These are phyloP conservation scores for Stentor coeruleus DNA, from an alignment of 73 alveolate species.

Conservation along the genomic window DNA sequence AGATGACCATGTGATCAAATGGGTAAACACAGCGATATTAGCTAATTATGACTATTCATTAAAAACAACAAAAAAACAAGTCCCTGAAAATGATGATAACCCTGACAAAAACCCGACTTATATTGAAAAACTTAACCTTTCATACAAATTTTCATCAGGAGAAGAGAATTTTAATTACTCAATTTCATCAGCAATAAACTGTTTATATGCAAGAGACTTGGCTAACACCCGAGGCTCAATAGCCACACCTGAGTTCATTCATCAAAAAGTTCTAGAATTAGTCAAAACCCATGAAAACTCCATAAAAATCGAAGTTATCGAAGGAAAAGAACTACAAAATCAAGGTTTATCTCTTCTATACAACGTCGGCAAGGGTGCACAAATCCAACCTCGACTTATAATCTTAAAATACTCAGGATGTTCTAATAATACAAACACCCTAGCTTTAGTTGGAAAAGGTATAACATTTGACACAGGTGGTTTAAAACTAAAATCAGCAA, in stretches of 20 bases:
- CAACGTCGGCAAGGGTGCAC: slow-evolving; percentile 83
- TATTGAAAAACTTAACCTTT: background rate
- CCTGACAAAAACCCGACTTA: slow-evolving; percentile 14
- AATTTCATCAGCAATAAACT: slow-evolving; percentile 38
- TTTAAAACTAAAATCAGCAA: slow-evolving; percentile 67
- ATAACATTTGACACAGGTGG: slow-evolving; percentile 91
- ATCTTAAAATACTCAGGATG: slow-evolving; percentile 63
- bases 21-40: slow-evolving; percentile 27
- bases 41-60: slow-evolving; percentile 27
- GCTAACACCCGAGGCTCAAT: slow-evolving; percentile 64
- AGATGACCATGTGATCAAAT: slow-evolving; percentile 4
- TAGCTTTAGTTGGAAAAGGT: slow-evolving; percentile 96
- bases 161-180: slow-evolving; percentile 19
- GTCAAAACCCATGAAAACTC: slow-evolving; percentile 37
- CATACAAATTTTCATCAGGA: background rate
- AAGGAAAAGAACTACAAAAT: slow-evolving; percentile 64
- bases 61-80: no score
- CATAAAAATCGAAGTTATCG: slow-evolving; percentile 48
- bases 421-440: slow-evolving; percentile 44
- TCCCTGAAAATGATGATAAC: slow-evolving; percentile 25
- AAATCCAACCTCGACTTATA: slow-evolving; percentile 61
- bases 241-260: slow-evolving; percentile 74
- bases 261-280: slow-evolving; percentile 47
- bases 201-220: slow-evolving; percentile 70
- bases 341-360: slow-evolving; percentile 59